Conservation (phyloP, 331 rosid species). For the Arachis monticola region DNA sequence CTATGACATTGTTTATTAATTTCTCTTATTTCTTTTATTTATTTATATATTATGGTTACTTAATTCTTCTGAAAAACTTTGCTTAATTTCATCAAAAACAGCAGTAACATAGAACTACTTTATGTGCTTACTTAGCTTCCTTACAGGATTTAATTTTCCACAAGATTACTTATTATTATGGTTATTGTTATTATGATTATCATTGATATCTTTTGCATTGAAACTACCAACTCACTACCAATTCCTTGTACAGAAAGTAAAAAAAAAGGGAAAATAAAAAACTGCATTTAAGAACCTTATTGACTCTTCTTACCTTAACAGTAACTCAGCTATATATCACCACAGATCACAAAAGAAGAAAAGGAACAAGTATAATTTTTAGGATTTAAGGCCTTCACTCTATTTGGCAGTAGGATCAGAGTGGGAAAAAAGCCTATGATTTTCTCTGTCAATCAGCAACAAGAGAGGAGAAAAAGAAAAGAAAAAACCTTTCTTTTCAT, state of each 20-base stretch:
- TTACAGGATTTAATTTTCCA: neutral
- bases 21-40: too few species aligned
- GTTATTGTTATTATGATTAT: neutral
- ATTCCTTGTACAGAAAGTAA: slow-evolving; percentile 7
- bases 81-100: neutral
- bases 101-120: too few species aligned
- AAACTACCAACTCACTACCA: slow-evolving; percentile 31
- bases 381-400: slow-evolving; percentile 26
- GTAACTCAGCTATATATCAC: neutral
- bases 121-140: neutral
- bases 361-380: neutral
- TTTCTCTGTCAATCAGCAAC: slow-evolving; percentile 33
- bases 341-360: neutral
- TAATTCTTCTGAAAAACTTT: too few species aligned
- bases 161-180: slow-evolving; percentile 28
- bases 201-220: slow-evolving; percentile 19
- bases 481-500: slow-evolving; percentile 22
- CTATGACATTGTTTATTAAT: too few species aligned
- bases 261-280: neutral
- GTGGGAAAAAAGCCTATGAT: slow-evolving; percentile 33
- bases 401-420: neutral
- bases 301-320: slow-evolving; percentile 26
- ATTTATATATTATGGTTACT: too few species aligned
- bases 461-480: slow-evolving; percentile 24
- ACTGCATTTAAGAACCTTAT: slow-evolving; percentile 40